Evolutionary conservation across 2,329 filamentous ascomycete genomes (phyloP), one percentile per base, ranked within the genome.

Genomic region (Cyphellophora attinorum): DNA sequence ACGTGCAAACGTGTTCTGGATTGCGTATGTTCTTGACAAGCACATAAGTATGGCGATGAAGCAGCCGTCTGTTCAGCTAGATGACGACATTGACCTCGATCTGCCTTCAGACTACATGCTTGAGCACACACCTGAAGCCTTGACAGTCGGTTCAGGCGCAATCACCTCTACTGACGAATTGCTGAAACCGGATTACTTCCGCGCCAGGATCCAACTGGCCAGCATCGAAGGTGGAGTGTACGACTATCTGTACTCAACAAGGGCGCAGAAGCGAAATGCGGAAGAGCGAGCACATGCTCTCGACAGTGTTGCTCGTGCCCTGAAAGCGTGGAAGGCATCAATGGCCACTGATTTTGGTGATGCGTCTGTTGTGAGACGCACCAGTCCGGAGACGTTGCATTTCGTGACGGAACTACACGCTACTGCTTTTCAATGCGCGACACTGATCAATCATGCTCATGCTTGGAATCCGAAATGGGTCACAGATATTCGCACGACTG

Each of bases 31-130:
- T 29, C 48, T 55, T 12, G 63, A 66, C 39, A 60, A 58, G 34
- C 62, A 66, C 46, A 53, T 60, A 32, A 54, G 59, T 15, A 60
- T 67, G 51, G 53, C 54, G 12, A 59, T 60, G 34, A 56, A 54
- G 27, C 57, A 61, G 46, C 60, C 63, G 45, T 55, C 57, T 17
- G 49, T 47, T 29, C 49, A 51, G 5, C 55, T 46, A 19, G 55
- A 59, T 18, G 57, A 58, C 28, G 62, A 51, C 35, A 54, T 52
- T 29, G 46, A 52, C 34, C 35, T 41, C 10, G 41, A 39, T 17
- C 29, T 36, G 33, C 41, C 43, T 14, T 39, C 21, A 3, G 28
- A 36, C 21, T 17, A 33, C 29, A 21, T 14, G 29, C 19, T 23
- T 27, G 29, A 29, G 23, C 27, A 23, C 12, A 11, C 16, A 12